Conservation (phyloP, 495 filamentous ascomycete species). For the Penicillium alfredii region DNA sequence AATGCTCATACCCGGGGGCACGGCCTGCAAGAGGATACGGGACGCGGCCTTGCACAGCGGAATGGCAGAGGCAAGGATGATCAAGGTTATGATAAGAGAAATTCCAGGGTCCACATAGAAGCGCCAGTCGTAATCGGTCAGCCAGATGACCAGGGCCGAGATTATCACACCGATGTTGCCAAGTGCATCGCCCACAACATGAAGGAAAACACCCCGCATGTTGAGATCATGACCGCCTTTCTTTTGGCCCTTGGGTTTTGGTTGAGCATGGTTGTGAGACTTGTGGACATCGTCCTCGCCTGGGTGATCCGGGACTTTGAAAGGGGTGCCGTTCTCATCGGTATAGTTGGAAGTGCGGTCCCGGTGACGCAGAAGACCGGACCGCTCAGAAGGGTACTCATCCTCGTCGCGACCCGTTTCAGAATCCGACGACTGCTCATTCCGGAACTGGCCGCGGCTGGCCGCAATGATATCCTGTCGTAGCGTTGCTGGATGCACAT, state of each 20-base stretch:
- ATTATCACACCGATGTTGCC: conserved; percentile 95
- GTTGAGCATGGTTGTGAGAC: conserved; percentile 74
- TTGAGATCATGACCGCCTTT: conserved; percentile 82
- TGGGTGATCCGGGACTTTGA: conserved; percentile 4
- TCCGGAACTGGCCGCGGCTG: conserved; percentile 46
- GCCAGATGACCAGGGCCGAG: conserved; percentile 91
- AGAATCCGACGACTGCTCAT: conserved; percentile 50
- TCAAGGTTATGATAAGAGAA: conserved; percentile 91
- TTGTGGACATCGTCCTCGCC: conserved; percentile 34
- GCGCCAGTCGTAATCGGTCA: conserved; percentile 61
- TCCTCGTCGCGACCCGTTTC: conserved; percentile 48
- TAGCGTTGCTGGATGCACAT: conserved; percentile 83
- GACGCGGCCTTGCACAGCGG: conserved; percentile 89
- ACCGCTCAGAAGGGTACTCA: conserved; percentile 33
- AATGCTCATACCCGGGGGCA: conserved; percentile 76
- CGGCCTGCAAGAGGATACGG: conserved; percentile 91
- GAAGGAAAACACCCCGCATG: conserved; percentile 95
- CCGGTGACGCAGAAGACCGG: conserved; percentile 28
- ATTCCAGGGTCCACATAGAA: conserved; percentile 87
- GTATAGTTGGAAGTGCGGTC: conserved; percentile 36
- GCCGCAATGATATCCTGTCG: conserved; percentile 85
- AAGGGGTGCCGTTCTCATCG: conserved; percentile 23
- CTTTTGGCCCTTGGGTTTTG: conserved; percentile 53
- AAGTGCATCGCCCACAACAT: conserved; percentile 92
- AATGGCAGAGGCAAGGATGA: conserved; percentile 87